Evolutionary conservation across 169 alveolate species (phyloP).

Genomic region (Eimeria tenella): DNA sequence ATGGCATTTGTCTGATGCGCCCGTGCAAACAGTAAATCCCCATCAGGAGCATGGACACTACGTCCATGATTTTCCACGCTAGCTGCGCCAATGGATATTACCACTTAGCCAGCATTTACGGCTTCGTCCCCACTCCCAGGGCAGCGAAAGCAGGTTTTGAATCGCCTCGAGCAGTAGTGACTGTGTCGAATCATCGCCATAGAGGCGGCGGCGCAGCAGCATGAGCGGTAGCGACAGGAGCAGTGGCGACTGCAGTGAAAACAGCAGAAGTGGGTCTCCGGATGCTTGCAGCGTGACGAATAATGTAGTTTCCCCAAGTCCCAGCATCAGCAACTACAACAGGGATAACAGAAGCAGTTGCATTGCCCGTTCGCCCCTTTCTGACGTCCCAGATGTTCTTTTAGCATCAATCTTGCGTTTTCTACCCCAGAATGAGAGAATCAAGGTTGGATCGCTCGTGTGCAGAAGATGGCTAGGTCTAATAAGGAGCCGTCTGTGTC

Average conservation of each 20-base stretch:
- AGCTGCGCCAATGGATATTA: constrained; percentile 8
- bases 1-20: too few species aligned
- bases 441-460: constrained; percentile 54
- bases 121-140: background rate
- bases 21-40: background rate
- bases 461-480: constrained; percentile 61
- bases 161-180: background rate
- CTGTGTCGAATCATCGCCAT: too few species aligned
- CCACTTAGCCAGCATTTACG: background rate
- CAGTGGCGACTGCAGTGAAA: constrained; percentile 50
- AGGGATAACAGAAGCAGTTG: constrained; percentile 28
- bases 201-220: constrained; percentile 26
- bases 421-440: constrained; percentile 47
- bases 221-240: constrained; percentile 55
- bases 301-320: background rate
- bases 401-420: constrained; percentile 48
- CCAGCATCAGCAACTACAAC: constrained; percentile 43
- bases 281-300: constrained; percentile 1
- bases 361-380: background rate
- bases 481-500: constrained; percentile 63
- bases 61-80: background rate
- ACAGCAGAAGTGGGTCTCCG: constrained; percentile 4
- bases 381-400: constrained; percentile 55
- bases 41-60: background rate
- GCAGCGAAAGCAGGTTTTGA: background rate